Conservation (phyloP, 768 basidiomycete species). For the Zangia roseola region DNA sequence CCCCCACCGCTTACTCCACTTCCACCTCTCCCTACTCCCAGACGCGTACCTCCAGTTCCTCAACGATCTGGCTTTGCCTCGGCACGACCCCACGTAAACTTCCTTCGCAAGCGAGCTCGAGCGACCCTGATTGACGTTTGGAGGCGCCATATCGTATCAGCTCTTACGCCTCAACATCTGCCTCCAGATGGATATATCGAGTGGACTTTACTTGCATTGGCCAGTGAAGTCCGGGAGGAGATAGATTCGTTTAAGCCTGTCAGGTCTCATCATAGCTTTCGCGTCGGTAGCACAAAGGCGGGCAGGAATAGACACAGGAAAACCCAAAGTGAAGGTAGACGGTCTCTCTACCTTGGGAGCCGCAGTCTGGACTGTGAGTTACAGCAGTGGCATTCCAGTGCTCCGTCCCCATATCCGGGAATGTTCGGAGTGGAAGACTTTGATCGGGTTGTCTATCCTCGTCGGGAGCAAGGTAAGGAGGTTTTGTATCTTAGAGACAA, state of each 20-base stretch:
- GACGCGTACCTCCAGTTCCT: conserved; percentile 26
- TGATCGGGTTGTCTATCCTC: conserved; percentile 31
- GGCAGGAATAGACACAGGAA: conserved; percentile 46
- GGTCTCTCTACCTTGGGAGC: conserved; percentile 37
- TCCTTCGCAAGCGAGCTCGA: conserved; percentile 59
- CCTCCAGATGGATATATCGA: conserved; percentile 34
- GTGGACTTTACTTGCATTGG: conserved; percentile 32
- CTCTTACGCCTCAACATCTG: conserved; percentile 39
- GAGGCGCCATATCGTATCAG: conserved; percentile 57
- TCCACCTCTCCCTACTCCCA: conserved; percentile 29
- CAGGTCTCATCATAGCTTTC: background rate
- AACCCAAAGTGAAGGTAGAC: conserved; percentile 42
- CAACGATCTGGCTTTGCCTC: conserved; percentile 7
- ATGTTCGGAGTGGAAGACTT: conserved; percentile 12
- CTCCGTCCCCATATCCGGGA: conserved; percentile 22
- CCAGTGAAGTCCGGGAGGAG: conserved; percentile 16
- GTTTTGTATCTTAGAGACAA: background rate
- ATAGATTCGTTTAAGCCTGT: conserved; percentile 12
- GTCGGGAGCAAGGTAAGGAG: conserved; percentile 22
- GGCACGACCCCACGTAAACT: conserved; percentile 31
- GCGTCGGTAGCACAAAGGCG: background rate
- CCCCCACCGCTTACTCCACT: conserved; percentile 30
- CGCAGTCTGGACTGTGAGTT: conserved; percentile 17
- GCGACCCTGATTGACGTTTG: conserved; percentile 67
- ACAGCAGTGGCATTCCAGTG: conserved; percentile 26